Base-by-base conservation (phyloP, 768 basidiomycete species). In the Trametes elegans region DNA sequence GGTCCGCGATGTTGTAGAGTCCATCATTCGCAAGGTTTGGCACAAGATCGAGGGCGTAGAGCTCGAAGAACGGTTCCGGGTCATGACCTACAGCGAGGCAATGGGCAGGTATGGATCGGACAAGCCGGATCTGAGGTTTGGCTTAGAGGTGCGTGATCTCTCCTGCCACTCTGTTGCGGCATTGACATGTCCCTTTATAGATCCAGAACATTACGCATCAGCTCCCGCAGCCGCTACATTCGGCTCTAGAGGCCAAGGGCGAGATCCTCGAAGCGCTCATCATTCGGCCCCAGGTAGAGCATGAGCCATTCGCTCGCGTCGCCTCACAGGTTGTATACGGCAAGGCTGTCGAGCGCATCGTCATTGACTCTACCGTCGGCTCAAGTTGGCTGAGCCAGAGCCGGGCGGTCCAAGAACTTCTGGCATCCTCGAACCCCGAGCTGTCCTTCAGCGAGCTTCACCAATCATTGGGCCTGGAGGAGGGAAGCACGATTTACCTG, bases 51-150 rank as follows among this genome's bases (percentile, higher is more conserved):
- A 92, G 64, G 81, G 76, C 16, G 64, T 87, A 19, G 73, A 76
- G 10, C 78, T 95, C 59, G 79, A 85, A 18, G 71, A 72, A 32
- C 68, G 71, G 31, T 93, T 96, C 74, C 72, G 74, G 45, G 90
- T 95, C 44, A 86, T 96, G 84, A 92, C 89, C 49, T 98, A 96
- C 70, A 67, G 79, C 54, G 85, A 94, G 66, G 92, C 94, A n/a
- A 97, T 98, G 90, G 77, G 80, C 67, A 83, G 94, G 88, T 97
- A 86, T 76, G 94, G 94, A 13, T 90, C 90, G 53, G 94, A 97
- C 72, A 97, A 97, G 74, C 95, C 95, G 40, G 95, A 98, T 71
- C 86, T 86, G 49, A 82, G 94, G 51, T 94, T 93, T 72, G 82
- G 81, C 51, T 79, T 95, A 60, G 85, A 95, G 85, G 94, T 94